Conservation (phyloP, 345 rosid genomes). For the Gossypium arboreum region DNA sequence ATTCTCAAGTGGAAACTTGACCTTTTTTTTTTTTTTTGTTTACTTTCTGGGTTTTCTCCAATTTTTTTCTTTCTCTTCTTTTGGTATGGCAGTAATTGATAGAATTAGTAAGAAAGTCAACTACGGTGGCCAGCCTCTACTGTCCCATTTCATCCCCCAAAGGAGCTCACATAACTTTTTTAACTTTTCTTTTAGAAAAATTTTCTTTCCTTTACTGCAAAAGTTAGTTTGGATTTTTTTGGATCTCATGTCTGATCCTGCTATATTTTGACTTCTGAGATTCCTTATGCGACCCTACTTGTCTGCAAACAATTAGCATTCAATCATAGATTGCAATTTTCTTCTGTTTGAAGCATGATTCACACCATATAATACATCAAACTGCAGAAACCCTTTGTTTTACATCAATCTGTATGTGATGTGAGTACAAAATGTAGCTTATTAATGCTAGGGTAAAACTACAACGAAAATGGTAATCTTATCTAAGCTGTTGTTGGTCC, state of each 20-base stretch:
- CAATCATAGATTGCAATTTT: constrained; percentile 8
- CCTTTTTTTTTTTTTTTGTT: background rate
- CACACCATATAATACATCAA: no score
- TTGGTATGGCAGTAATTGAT: constrained; percentile 23
- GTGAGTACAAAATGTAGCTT: no score
- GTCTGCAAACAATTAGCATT: constrained; percentile 10
- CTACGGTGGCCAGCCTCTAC: constrained; percentile 31
- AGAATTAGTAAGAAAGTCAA: constrained; percentile 34
- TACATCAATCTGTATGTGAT: no score
- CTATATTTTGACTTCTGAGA: constrained; percentile 20
- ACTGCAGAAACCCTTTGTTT: no score
- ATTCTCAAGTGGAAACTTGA: constrained; percentile 8
- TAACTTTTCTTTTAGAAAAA: constrained; percentile 2
- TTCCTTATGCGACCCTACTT: constrained; percentile 6
- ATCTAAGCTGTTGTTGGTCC: constrained; percentile 10
- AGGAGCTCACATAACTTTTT: constrained; percentile 8
- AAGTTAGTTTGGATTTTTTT: constrained; percentile 38
- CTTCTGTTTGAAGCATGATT: background rate
- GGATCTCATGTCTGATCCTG: constrained; percentile 42
- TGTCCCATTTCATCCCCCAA: constrained; percentile 18
- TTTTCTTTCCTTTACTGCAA: constrained; percentile 23
- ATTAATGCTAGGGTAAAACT: background rate
- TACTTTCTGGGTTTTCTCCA: constrained; percentile 8
- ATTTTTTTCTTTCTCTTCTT: constrained; percentile 16
- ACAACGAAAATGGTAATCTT: background rate